These are phyloP conservation scores for Leccinum rimulosum DNA, from an alignment of 768 basidiomycete genomes.

Conservation along the genomic window DNA sequence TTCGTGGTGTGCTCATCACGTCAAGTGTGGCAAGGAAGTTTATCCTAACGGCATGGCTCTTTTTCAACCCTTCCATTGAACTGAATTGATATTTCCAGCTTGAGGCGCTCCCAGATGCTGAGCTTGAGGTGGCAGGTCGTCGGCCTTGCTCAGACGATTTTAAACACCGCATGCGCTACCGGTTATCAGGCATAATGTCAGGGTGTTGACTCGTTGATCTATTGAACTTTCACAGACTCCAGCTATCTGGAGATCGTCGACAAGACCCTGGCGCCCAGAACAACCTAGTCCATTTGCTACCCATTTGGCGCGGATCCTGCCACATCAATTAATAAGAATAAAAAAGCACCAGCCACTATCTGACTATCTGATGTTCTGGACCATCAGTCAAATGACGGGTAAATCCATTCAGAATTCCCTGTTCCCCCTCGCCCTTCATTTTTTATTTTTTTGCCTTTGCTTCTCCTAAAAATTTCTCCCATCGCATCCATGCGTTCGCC, in stretches of 20 bases:
- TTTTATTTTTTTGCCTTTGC: background rate
- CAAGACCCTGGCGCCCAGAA: background rate
- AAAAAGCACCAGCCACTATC: background rate
- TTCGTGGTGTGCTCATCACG: background rate
- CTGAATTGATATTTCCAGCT: background rate
- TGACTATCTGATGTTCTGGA: background rate
- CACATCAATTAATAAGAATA: background rate
- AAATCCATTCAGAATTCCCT: background rate
- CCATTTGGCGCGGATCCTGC: background rate
- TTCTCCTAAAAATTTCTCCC: background rate
- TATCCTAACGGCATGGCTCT: background rate
- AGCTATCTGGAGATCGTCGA: background rate
- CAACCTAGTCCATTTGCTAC: background rate
- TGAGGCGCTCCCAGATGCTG: background rate
- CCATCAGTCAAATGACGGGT: background rate
- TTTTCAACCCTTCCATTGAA: background rate
- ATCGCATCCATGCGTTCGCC: background rate
- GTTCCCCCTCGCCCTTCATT: background rate
- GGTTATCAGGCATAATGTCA: conserved; percentile 12
- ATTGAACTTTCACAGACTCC: background rate
- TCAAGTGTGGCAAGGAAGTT: background rate
- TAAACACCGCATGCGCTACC: background rate
- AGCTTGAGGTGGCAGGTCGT: background rate
- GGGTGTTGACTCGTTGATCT: conserved; percentile 1
- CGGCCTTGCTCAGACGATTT: conserved; percentile 2